Evolutionary conservation across 768 basidiomycete genomes (phyloP).

Genomic region (Psilocybe tampanensis): DNA sequence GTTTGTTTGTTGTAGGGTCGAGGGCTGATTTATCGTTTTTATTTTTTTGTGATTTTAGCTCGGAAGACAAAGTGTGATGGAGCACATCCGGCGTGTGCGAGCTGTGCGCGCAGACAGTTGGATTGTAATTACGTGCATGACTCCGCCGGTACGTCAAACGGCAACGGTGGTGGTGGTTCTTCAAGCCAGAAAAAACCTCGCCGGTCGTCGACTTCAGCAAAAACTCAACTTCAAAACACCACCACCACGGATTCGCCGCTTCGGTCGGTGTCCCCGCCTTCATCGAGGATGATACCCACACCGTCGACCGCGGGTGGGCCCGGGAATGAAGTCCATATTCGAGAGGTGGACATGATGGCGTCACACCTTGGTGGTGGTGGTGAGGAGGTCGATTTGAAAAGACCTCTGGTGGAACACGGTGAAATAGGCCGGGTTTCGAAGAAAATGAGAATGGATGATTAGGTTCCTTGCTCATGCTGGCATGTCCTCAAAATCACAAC

Average conservation of each 20-base stretch:
- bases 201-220: slow-evolving; percentile 58
- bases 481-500: slow-evolving; percentile 35
- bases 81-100: slow-evolving; percentile 81
- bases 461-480: slow-evolving; percentile 41
- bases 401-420: slow-evolving; percentile 51
- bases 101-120: slow-evolving; percentile 76
- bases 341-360: slow-evolving; percentile 42
- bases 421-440: slow-evolving; percentile 58
- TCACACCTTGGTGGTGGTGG: slow-evolving; percentile 52
- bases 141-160: slow-evolving; percentile 34
- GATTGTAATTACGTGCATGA: slow-evolving; percentile 85
- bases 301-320: slow-evolving; percentile 39
- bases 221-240: no score
- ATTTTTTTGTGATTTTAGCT: slow-evolving; percentile 40
- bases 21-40: no score
- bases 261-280: slow-evolving; percentile 58
- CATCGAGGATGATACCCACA: slow-evolving; percentile 56
- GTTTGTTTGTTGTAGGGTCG: no score
- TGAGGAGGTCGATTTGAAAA: slow-evolving; percentile 61
- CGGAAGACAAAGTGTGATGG: slow-evolving; percentile 92
- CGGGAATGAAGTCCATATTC: slow-evolving; percentile 32
- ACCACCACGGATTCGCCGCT: slow-evolving; percentile 40
- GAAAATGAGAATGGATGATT: slow-evolving; percentile 72
- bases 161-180: no score
- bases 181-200: slow-evolving; percentile 49